Evolutionary conservation across 768 basidiomycete species (phyloP).

Genomic region (Pleurotus tuber-regium): DNA sequence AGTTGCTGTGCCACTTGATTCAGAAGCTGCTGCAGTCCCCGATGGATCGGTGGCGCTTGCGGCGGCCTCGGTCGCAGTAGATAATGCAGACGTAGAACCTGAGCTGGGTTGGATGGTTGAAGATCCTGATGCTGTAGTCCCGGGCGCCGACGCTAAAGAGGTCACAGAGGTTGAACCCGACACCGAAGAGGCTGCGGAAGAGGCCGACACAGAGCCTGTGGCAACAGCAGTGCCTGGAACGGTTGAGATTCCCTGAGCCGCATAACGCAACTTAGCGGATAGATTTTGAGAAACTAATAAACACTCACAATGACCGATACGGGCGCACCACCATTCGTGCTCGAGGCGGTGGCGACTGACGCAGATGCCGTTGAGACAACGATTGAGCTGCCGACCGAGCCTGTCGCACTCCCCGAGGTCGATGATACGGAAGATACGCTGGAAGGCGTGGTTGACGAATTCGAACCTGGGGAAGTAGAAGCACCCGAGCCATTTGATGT

Average conservation of each 20-base stretch:
- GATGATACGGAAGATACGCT: not conserved
- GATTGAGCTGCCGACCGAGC: slow-evolving; percentile 11
- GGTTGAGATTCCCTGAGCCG: slow-evolving; percentile 1
- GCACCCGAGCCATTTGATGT: too few species aligned
- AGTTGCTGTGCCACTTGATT: slow-evolving; percentile 29
- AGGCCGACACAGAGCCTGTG: slow-evolving; percentile 8
- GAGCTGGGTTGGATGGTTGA: not conserved
- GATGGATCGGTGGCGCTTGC: slow-evolving; percentile 10
- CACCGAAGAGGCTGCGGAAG: slow-evolving; percentile 5
- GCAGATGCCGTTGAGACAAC: slow-evolving; percentile 18
- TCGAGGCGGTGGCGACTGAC: slow-evolving; percentile 8
- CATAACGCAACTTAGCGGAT: not conserved
- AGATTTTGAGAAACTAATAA: not conserved
- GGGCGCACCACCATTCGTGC: slow-evolving; percentile 10
- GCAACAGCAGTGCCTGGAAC: not conserved
- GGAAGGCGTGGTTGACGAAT: not conserved
- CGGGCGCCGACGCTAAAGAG: slow-evolving; percentile 20
- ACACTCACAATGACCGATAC: slow-evolving; percentile 14
- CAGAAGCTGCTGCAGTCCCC: slow-evolving; percentile 14
- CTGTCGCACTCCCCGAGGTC: slow-evolving; percentile 4
- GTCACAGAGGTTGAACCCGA: slow-evolving; percentile 2
- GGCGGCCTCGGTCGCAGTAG: slow-evolving; percentile 18
- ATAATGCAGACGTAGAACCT: slow-evolving; percentile 4
- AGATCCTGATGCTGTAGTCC: slow-evolving; percentile 9
- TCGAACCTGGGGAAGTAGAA: slow-evolving; percentile 9